Evolutionary conservation across 768 basidiomycete genomes (phyloP), one percentile per base, ranked within the genome.

Genomic region (Scleroderma bovista): DNA sequence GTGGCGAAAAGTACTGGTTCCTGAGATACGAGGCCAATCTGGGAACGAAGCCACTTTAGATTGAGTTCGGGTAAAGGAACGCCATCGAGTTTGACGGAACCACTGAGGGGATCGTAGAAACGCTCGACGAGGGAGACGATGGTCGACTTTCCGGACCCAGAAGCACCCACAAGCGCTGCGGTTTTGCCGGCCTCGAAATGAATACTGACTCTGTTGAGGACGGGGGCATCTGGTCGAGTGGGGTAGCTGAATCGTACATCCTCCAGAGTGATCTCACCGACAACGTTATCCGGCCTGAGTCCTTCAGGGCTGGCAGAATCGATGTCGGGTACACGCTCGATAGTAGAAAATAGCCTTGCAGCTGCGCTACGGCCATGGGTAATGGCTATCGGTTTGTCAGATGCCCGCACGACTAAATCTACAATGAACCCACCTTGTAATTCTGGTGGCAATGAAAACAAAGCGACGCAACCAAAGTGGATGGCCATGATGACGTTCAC

Each of bases 1-100:
- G 88, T 91, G 6, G 86, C 86, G 65, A 93, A 94, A 1, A 94
- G 74, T 0, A 79, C 84, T 1, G 92, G 92, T 63, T 94, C 92
- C 64, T 94, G 91, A 0, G 86, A 86, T 1, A 94, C 92, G 0
- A 94, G 77, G 44, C 91, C 91, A 44, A 94, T 88, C 63, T 93
- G 89, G 11, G 80, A 79, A 32, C 92, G 83, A 42, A 94, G 66
- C 92, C 91, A 94, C 54, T 80, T 85, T 50, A 93, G 60, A 60
- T 93, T 93, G 42, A 94, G 75, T 6, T 83, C 74, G 63, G 77
- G 83, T 59, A 94, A 57, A 57, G 93, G 75, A 22, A 76, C 60
- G 10, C 90, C 89, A 51, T 95, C 92, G 6, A 92, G 73, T 53
- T 77, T 81, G 60, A 93, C 79, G 13, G 61, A 57, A 15, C 92